Conservation (phyloP, 495 filamentous ascomycete genomes). For the Penicillium robsamsonii region DNA sequence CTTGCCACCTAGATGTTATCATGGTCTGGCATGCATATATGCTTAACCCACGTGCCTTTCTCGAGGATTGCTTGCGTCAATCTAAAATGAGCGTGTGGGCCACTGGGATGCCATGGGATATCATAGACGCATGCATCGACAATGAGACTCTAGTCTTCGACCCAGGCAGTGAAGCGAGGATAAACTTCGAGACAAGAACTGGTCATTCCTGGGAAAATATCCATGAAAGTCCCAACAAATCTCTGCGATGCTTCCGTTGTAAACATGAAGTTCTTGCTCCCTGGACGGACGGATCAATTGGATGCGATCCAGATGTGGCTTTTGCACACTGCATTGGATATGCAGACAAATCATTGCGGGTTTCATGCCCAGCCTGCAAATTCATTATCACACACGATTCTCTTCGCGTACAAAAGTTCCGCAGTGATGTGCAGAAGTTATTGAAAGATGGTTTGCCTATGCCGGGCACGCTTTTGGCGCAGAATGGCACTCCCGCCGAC, state of each 20-base stretch:
- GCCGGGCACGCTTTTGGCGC: conserved; percentile 60
- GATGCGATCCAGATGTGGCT: conserved; percentile 20
- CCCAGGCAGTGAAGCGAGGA: conserved; percentile 43
- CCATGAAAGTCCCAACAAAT: conserved; percentile 48
- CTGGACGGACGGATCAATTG: conserved; percentile 58
- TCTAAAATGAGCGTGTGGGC: conserved; percentile 60
- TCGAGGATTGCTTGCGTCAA: conserved; percentile 72
- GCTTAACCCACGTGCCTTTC: conserved; percentile 75
- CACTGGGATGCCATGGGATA: conserved; percentile 69
- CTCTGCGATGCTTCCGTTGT: conserved; percentile 35
- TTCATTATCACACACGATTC: conserved; percentile 47
- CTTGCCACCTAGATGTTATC: conserved; percentile 59
- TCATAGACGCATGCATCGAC: conserved; percentile 41
- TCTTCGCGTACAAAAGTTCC: conserved; percentile 26
- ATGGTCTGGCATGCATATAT: conserved; percentile 91
- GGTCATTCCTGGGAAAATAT: conserved; percentile 56
- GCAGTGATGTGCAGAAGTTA: conserved; percentile 27
- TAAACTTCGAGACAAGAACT: conserved; percentile 51
- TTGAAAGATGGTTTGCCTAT: conserved; percentile 48
- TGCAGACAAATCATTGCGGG: conserved; percentile 58
- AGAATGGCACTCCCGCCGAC: conserved; percentile 30
- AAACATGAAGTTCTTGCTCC: not conserved
- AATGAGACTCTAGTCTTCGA: conserved; percentile 56
- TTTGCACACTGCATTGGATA: conserved; percentile 49
- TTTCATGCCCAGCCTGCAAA: conserved; percentile 46